Evolutionary conservation across 2,329 filamentous ascomycete species (phyloP).

Genomic region (Grosmannia clavigera): DNA sequence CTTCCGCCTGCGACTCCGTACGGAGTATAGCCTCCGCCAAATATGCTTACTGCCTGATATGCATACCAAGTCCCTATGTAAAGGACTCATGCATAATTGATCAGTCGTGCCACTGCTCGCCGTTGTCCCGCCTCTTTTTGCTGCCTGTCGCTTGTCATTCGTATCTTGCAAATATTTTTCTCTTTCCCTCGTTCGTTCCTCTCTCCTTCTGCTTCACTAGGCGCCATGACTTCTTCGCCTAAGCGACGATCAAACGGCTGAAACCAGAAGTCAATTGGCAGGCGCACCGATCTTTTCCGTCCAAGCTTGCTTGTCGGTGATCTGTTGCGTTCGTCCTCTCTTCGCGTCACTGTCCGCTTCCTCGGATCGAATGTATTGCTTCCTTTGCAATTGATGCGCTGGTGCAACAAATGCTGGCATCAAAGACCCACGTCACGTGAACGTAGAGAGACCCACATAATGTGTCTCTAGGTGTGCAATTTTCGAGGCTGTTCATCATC

Average conservation of each 20-base stretch:
- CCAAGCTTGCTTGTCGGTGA: neutral
- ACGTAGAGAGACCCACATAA: neutral
- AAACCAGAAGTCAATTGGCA: neutral
- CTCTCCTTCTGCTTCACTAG: too few relatives aligned
- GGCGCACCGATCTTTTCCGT: neutral
- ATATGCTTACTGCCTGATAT: too few relatives aligned
- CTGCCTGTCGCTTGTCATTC: neutral
- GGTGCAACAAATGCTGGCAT: too few relatives aligned
- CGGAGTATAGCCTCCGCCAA: too few relatives aligned
- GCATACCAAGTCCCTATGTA: too few relatives aligned
- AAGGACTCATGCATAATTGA: neutral
- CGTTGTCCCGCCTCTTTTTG: too few relatives aligned
- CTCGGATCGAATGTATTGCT: neutral
- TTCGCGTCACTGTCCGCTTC: neutral
- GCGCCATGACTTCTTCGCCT: neutral
- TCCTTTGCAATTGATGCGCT: too few relatives aligned
- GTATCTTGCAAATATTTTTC: neutral
- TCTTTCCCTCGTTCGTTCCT: neutral
- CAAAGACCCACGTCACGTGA: neutral
- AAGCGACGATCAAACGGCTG: constrained; percentile 2
- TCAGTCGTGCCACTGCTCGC: neutral
- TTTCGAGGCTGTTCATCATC: too few relatives aligned
- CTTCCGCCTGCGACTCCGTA: too few relatives aligned
- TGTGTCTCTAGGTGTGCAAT: too few relatives aligned
- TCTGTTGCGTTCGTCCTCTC: neutral